Evolutionary conservation across 768 basidiomycete genomes (phyloP).

Genomic region (Pleurotus sapidus): DNA sequence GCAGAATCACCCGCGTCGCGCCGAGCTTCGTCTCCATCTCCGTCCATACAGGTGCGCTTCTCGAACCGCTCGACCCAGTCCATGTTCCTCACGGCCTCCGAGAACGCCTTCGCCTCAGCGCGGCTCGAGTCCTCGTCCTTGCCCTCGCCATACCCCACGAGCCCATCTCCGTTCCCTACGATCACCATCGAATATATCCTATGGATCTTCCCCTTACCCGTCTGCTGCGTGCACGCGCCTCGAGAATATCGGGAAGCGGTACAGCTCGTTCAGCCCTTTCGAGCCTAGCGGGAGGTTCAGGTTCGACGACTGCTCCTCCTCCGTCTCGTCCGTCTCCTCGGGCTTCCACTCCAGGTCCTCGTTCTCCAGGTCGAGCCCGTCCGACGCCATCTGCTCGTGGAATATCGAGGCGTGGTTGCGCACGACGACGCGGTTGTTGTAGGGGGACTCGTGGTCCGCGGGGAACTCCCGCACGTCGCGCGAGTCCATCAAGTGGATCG

Average conservation of each 20-base stretch:
- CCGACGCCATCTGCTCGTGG: slow-evolving; percentile 32
- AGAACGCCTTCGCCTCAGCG: slow-evolving; percentile 57
- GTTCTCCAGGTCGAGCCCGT: slow-evolving; percentile 29
- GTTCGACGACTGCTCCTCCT: slow-evolving; percentile 22
- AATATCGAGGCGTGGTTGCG: slow-evolving; percentile 76
- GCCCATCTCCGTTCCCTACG: slow-evolving; percentile 79
- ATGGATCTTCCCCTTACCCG: slow-evolving; percentile 87
- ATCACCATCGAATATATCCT: slow-evolving; percentile 62
- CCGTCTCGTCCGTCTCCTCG: slow-evolving; percentile 28
- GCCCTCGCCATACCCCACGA: slow-evolving; percentile 81
- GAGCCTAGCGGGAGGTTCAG: slow-evolving; percentile 22
- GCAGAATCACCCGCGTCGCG: slow-evolving; percentile 73
- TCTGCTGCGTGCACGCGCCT: slow-evolving; percentile 83
- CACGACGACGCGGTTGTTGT: slow-evolving; percentile 59
- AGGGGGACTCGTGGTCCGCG: slow-evolving; percentile 48
- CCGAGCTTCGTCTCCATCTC: slow-evolving; percentile 85
- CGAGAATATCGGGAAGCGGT: slow-evolving; percentile 40
- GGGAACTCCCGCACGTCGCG: slow-evolving; percentile 52
- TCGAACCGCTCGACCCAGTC: slow-evolving; percentile 96
- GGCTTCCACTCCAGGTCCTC: slow-evolving; percentile 14
- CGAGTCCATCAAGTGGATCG: slow-evolving; percentile 63
- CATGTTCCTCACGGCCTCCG: slow-evolving; percentile 80
- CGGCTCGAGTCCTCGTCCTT: slow-evolving; percentile 58
- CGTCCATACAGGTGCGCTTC: slow-evolving; percentile 92
- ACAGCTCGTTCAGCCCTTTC: slow-evolving; percentile 14